These are phyloP conservation scores for Mallotus nudiflorus DNA, from an alignment of 345 rosid genomes.

Conservation along the genomic window DNA sequence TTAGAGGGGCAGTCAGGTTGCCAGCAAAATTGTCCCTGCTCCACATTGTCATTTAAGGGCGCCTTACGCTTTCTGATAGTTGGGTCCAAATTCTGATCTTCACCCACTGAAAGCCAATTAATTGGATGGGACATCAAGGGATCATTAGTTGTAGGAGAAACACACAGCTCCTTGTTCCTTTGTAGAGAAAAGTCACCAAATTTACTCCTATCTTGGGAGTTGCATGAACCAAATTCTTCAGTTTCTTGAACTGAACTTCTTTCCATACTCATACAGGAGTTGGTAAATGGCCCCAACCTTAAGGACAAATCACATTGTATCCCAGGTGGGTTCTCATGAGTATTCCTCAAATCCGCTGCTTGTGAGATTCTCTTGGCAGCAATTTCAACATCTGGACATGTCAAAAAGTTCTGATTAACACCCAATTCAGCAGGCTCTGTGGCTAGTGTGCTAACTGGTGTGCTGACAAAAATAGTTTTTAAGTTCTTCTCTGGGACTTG, in stretches of 20 bases:
- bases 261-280: conserved; percentile 40
- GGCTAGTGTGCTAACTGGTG: conserved; percentile 57
- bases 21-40: conserved; percentile 43
- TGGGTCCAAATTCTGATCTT: conserved; percentile 39
- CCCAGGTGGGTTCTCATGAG: conserved; percentile 36
- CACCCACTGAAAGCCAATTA: conserved; percentile 36
- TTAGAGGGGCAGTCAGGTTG: conserved; percentile 37
- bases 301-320: conserved; percentile 73
- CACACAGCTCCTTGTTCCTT: conserved; percentile 52
- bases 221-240: conserved; percentile 34
- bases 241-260: conserved; percentile 42
- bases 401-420: conserved; percentile 30
- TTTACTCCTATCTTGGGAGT: conserved; percentile 35
- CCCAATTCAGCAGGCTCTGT: conserved; percentile 37
- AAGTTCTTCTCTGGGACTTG: conserved; percentile 34
- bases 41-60: conserved; percentile 40
- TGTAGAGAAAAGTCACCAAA: conserved; percentile 25
- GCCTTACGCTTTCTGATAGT: conserved; percentile 51
- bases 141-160: conserved; percentile 51
- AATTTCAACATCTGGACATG: conserved; percentile 31
- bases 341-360: conserved; percentile 30
- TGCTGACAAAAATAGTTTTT: conserved; percentile 57
- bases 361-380: conserved; percentile 24
- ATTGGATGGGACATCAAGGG: conserved; percentile 33
- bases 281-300: conserved; percentile 66